Evolutionary conservation across 495 filamentous ascomycete species (phyloP).

Genomic region (Neurospora sp.): DNA sequence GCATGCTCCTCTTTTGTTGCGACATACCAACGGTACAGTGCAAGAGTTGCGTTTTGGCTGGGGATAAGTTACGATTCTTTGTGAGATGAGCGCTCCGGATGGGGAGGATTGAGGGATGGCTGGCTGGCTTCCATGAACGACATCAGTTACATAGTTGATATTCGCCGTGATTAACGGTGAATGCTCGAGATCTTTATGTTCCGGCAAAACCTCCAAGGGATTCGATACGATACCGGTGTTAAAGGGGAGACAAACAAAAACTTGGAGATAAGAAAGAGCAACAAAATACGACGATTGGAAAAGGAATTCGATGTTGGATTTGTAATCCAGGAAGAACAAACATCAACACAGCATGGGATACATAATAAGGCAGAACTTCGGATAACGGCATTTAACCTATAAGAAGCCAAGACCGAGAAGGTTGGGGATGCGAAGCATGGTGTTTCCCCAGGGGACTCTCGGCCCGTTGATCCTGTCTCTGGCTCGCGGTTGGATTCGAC

Average conservation of each 20-base stretch:
- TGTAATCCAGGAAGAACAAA: background rate
- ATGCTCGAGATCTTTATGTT: background rate
- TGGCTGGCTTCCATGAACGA: background rate
- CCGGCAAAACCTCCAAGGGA: background rate
- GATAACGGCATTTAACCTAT: background rate
- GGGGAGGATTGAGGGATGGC: background rate
- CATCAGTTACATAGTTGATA: too few relatives aligned
- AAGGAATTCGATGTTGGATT: background rate
- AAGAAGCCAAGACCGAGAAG: background rate
- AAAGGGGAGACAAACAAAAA: background rate
- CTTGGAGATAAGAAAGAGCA: background rate
- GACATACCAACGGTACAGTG: background rate
- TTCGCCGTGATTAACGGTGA: background rate
- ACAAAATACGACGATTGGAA: background rate
- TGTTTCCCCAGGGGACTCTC: background rate
- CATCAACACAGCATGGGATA: background rate
- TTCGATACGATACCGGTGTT: background rate
- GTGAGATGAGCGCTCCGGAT: background rate
- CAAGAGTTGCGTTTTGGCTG: background rate
- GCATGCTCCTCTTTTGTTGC: background rate
- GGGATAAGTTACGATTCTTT: background rate
- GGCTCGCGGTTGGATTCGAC: background rate
- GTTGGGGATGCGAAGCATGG: background rate
- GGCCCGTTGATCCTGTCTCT: background rate
- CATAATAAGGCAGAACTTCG: background rate